Percentiles rank a stretch among this genome's conserved stretches.
Conservation (phyloP, 2,329 filamentous ascomycete genomes). For the Diplodia mutila region DNA sequence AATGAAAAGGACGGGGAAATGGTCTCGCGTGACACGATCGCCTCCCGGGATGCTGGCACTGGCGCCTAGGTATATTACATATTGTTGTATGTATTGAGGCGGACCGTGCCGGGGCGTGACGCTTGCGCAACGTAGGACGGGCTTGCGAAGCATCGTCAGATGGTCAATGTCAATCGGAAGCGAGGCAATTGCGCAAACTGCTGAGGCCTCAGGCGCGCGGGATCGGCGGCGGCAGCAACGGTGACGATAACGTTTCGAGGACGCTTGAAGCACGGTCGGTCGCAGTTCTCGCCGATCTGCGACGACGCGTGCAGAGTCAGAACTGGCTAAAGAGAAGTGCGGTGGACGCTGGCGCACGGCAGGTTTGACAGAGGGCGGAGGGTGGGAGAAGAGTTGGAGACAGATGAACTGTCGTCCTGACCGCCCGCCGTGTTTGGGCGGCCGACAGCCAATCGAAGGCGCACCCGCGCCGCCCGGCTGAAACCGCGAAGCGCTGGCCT, state of each 20-base stretch:
- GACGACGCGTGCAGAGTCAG: not conserved
- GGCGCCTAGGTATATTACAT: constrained; percentile 15
- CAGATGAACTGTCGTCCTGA: constrained; percentile 10
- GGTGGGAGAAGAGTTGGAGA: constrained; percentile 13
- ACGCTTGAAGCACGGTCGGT: not conserved
- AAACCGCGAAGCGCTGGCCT: constrained; percentile 24
- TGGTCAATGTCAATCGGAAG: not conserved
- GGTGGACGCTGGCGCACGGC: constrained; percentile 6
- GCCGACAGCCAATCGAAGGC: constrained; percentile 7
- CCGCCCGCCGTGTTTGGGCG: not conserved
- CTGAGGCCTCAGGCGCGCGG: not conserved
- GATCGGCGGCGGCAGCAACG: not conserved
- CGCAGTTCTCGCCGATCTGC: constrained; percentile 6
- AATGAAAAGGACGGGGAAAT: no score
- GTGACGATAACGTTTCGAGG: not conserved
- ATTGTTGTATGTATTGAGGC: not conserved
- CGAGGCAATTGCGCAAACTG: not conserved
- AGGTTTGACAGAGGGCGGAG: constrained; percentile 7
- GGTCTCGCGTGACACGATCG: constrained; percentile 6
- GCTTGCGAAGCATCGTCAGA: constrained; percentile 1
- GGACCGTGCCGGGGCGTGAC: constrained; percentile 9
- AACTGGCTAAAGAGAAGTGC: constrained; percentile 3
- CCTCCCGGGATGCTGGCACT: not conserved
- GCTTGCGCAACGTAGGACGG: constrained; percentile 23
- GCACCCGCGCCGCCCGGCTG: constrained; percentile 1